Base-by-base conservation (phyloP, 345 rosid genomes). In the Psidium guajava region DNA sequence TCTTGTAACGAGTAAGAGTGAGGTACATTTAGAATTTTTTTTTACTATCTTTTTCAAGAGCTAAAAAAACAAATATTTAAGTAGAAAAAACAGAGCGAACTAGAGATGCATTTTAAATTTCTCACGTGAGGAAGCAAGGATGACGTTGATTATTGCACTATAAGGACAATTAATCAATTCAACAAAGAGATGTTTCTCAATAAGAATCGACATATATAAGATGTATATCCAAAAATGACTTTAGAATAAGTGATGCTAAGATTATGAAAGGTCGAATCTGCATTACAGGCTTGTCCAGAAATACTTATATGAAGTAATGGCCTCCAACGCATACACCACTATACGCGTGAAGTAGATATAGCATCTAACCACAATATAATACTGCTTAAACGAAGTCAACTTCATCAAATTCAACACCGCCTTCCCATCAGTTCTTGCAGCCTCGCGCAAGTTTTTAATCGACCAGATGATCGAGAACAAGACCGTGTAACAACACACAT, bases 381-480 rank as follows among this genome's bases (percentile, higher is more conserved):
- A 97, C 49, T 97, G 99, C 93, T 98, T 95, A 77, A 97, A 97
- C 64, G 96, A 85, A 42, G 98, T 96, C 89, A 97, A 81, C 91
- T 97, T 97, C 93, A 95, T 93, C 91, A 97, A 88, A 89, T 97
- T 97, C 58, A 95, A 96, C 0, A 98, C 99, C 3, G 98, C 99
- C 88, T 97, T 96, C 58, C 99, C 98, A 36, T 97, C 99, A 0
- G 98, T 94, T 87, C 93, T 89, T 6, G 99, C 98, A 2, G 99
- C 98, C 91, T 97, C 99, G 0, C 98, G 92, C 88, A 97, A 69
- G 92, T 95, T 97, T 91, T 96, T 97, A 86, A 96, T 97, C 25
- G 98, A 97, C 99, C 99, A 97, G 1, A 95, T 98, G 24, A 97
- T 97, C 5, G 99, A 98, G 91, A 95, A 96, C 86, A 97, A 86